Percentiles rank a stretch among this genome's conserved stretches.
These are phyloP conservation scores for Herpotrichia juniperi DNA, from an alignment of 2,329 filamentous ascomycete genomes.

Conservation along the genomic window DNA sequence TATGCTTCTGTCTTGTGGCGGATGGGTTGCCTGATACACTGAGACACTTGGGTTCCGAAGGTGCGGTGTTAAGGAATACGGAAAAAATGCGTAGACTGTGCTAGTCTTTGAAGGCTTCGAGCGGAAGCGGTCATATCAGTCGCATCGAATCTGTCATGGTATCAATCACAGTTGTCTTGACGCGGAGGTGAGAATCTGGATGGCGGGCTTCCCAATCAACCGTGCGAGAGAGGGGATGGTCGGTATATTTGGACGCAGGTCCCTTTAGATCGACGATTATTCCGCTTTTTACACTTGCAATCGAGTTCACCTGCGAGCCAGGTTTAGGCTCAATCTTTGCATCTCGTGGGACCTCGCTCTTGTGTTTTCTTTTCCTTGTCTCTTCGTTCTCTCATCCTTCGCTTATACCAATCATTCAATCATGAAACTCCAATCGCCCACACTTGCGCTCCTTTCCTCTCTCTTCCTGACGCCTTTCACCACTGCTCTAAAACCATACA, in stretches of 20 bases:
- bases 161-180: too few relatives aligned
- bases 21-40: neutral
- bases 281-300: neutral
- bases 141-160: too few relatives aligned
- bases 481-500: slow-evolving; percentile 20
- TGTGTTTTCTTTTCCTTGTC: neutral
- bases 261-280: slow-evolving; percentile 13
- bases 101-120: too few relatives aligned
- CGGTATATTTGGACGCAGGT: neutral
- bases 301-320: neutral
- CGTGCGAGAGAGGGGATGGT: too few relatives aligned
- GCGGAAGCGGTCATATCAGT: too few relatives aligned
- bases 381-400: neutral
- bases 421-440: neutral
- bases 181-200: too few relatives aligned
- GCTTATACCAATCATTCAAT: neutral
- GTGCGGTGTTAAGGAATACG: too few relatives aligned
- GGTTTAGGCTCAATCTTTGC: slow-evolving; percentile 3
- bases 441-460: slow-evolving; percentile 4
- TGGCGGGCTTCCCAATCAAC: too few relatives aligned
- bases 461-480: slow-evolving; percentile 4
- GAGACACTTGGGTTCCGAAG: neutral
- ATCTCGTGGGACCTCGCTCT: neutral
- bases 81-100: too few relatives aligned
- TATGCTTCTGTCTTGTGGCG: neutral